A percentile compares a stretch with the other conserved stretches of the same genome.
These are phyloP conservation scores for Phtheirospermum japonicum DNA, from an alignment of 257 asterid species.

Conservation along the genomic window DNA sequence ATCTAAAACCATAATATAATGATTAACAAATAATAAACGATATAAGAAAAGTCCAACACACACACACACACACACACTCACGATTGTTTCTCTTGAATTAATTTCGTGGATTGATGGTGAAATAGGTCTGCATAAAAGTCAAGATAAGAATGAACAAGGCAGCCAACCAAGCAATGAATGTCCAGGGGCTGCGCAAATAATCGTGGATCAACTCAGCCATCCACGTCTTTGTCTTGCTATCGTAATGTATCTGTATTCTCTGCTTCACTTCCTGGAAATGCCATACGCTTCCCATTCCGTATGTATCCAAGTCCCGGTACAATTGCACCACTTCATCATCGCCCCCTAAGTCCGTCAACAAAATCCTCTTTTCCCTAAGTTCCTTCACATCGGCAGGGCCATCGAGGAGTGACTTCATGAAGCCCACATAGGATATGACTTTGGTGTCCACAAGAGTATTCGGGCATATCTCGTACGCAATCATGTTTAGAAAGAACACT, in stretches of 20 bases:
- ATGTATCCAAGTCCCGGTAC: constrained; percentile 7
- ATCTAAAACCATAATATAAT: no score
- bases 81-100: not conserved
- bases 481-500: constrained; percentile 10
- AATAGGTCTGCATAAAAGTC: constrained; percentile 24
- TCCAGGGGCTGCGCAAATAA: constrained; percentile 22
- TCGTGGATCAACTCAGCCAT: constrained; percentile 26
- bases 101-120: constrained; percentile 18
- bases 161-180: constrained; percentile 16
- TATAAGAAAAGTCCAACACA: no score
- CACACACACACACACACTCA: no score
- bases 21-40: no score
- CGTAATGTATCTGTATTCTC: constrained; percentile 24
- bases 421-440: constrained; percentile 17
- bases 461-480: constrained; percentile 27
- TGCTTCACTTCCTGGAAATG: constrained; percentile 17
- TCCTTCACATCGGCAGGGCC: constrained; percentile 23
- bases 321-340: constrained; percentile 20
- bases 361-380: constrained; percentile 26
- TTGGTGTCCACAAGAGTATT: not conserved
- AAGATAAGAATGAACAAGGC: constrained; percentile 12
- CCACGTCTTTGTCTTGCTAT: constrained; percentile 25
- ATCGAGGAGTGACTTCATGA: constrained; percentile 23
- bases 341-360: constrained; percentile 13
- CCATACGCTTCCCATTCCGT: constrained; percentile 18